Percentiles rank a stretch among this genome's conserved stretches.
phyloP scores from a whole-genome alignment of 352 stramenopile species.

The Blastocystis sp. region DNA sequence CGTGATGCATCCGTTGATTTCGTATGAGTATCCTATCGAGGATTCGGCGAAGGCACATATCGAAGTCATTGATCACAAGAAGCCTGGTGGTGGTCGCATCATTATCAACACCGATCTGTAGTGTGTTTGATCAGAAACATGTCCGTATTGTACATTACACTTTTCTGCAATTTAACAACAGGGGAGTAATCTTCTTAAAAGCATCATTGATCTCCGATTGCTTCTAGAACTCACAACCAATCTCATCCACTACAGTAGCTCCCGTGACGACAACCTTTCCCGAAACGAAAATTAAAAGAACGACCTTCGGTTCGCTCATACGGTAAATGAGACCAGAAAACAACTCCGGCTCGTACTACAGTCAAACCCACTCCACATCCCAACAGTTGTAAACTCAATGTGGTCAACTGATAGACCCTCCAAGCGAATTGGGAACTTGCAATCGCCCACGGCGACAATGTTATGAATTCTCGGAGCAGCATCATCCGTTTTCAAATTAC shows the following conservation, averaged over 20 bases:
- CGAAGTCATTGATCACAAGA: slow-evolving; percentile 34
- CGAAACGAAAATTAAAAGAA: slow-evolving; percentile 96
- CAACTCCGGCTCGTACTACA: slow-evolving; percentile 92
- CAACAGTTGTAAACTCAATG: slow-evolving; percentile 48
- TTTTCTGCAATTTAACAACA: slow-evolving; percentile 43
- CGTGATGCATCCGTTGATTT: slow-evolving; percentile 33
- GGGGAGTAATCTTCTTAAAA: slow-evolving; percentile 31
- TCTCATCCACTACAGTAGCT: slow-evolving; percentile 64
- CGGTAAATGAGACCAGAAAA: slow-evolving; percentile 98
- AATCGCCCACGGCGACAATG: slow-evolving; percentile 90
- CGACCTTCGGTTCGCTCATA: slow-evolving; percentile 86
- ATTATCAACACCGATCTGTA: slow-evolving; percentile 36
- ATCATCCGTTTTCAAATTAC: slow-evolving; percentile 64
- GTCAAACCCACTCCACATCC: slow-evolving; percentile 79
- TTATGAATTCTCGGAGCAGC: slow-evolving; percentile 86
- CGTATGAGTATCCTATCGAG: slow-evolving; percentile 37
- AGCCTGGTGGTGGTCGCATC: slow-evolving; percentile 1
- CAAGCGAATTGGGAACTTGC: slow-evolving; percentile 92
- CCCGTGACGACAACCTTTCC: slow-evolving; percentile 93
- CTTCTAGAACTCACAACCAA: background rate
- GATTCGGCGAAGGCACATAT: slow-evolving; percentile 1
- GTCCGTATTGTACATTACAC: background rate
- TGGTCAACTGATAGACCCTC: slow-evolving; percentile 77
- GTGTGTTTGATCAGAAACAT: slow-evolving; percentile 25
- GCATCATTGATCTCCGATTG: slow-evolving; percentile 21